These are phyloP conservation scores for Cucumis melo DNA, from an alignment of 306 rosid genomes.

Conservation along the genomic window DNA sequence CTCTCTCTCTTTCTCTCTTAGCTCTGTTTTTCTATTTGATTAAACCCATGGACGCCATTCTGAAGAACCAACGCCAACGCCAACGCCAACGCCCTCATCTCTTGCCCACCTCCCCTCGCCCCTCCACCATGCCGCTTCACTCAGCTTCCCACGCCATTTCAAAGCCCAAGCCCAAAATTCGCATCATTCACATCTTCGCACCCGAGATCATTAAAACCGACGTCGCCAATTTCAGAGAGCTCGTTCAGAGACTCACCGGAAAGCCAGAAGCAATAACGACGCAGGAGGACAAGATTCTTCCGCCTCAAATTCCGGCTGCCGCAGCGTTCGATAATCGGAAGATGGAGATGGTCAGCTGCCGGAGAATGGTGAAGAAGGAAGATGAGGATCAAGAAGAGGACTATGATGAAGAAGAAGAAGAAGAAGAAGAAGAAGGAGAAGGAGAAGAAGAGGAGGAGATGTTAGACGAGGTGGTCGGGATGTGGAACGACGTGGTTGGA, in stretches of 20 bases:
- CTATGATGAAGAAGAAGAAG: conserved; percentile 4
- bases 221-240: conserved; percentile 61
- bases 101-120: background rate
- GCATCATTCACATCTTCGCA: conserved; percentile 82
- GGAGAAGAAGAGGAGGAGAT: background rate
- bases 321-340: background rate
- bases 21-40: too few relatives aligned
- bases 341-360: background rate
- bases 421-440: conserved; percentile 3
- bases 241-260: conserved; percentile 79
- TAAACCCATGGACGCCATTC: conserved; percentile 24
- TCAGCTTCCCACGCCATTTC: conserved; percentile 40
- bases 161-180: conserved; percentile 59
- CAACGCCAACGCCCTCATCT: conserved; percentile 12
- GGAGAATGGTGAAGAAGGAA: conserved; percentile 21
- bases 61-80: conserved; percentile 15
- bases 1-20: background rate
- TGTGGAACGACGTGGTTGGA: conserved; percentile 26
- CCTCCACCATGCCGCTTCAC: conserved; percentile 34
- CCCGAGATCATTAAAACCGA: conserved; percentile 85
- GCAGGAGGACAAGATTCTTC: background rate
- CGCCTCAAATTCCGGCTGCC: background rate
- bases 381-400: background rate
- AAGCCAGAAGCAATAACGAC: conserved; percentile 36
- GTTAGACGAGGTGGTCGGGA: background rate